A percentile compares a stretch with the other conserved stretches of the same genome.
Evolutionary conservation across 495 filamentous ascomycete genomes (phyloP).

Genomic region (Penicillium simplicissimum): DNA sequence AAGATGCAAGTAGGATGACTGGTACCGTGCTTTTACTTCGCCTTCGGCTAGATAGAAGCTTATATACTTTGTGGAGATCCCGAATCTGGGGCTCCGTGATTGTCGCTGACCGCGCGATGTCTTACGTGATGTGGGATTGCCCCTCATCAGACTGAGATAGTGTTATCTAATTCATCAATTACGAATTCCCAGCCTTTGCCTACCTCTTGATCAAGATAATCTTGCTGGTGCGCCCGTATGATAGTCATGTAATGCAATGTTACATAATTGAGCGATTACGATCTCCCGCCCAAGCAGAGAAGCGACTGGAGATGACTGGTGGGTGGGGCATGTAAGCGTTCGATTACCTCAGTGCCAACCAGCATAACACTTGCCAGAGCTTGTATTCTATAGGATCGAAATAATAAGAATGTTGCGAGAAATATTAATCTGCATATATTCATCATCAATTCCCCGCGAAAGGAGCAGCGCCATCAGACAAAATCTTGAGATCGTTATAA

Average conservation of each 20-base stretch:
- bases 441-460: not conserved
- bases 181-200: not conserved
- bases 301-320: not conserved
- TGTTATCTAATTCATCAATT: not conserved
- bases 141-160: no score
- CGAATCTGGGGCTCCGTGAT: no score
- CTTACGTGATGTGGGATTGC: no score
- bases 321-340: not conserved
- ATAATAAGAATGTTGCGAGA: no score
- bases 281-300: not conserved
- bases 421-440: no score
- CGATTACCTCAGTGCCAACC: not conserved
- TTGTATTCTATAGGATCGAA: no score
- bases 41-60: no score
- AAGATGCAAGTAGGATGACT: not conserved
- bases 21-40: no score
- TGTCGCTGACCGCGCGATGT: no score
- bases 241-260: not conserved
- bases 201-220: not conserved
- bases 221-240: not conserved
- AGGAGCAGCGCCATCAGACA: not conserved
- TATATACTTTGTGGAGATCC: no score
- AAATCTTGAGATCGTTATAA: not conserved
- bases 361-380: not conserved
- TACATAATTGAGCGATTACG: not conserved